phyloP scores from a whole-genome alignment of 2,329 filamentous ascomycete genomes.

The Pseudocercospora crystallina region DNA sequence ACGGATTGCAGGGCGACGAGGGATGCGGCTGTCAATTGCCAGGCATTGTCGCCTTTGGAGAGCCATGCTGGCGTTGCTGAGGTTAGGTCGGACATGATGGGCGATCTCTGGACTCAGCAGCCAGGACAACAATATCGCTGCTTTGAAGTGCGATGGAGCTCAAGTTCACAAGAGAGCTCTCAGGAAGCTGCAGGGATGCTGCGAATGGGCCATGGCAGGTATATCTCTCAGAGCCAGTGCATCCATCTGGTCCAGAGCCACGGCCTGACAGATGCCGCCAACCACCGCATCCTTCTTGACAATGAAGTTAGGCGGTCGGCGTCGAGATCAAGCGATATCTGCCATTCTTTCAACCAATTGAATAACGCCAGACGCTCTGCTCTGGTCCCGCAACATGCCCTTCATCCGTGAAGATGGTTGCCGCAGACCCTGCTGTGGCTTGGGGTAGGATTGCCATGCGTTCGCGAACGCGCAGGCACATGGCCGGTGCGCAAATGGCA shows the following conservation, averaged over 20 bases:
- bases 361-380: too few species aligned
- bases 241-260: background rate
- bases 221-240: background rate
- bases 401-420: too few species aligned
- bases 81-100: background rate
- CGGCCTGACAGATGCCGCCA: background rate
- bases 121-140: background rate
- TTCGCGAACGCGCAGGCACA: background rate
- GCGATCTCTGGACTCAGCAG: background rate
- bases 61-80: conserved; percentile 30
- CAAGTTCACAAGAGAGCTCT: background rate
- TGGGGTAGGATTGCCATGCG: background rate
- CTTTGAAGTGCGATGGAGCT: too few species aligned
- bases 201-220: background rate
- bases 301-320: background rate
- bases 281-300: background rate
- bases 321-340: background rate
- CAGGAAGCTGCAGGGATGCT: background rate
- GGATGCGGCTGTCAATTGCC: conserved; percentile 53
- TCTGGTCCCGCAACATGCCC: too few species aligned
- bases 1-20: conserved; percentile 53
- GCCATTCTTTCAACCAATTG: background rate
- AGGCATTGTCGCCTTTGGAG: conserved; percentile 52
- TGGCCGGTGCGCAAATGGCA: conserved; percentile 1
- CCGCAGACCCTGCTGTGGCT: background rate